Percentiles rank a stretch among this genome's conserved stretches.
phyloP scores from a whole-genome alignment of 2,329 filamentous ascomycete species.

The Didymella sp. region DNA sequence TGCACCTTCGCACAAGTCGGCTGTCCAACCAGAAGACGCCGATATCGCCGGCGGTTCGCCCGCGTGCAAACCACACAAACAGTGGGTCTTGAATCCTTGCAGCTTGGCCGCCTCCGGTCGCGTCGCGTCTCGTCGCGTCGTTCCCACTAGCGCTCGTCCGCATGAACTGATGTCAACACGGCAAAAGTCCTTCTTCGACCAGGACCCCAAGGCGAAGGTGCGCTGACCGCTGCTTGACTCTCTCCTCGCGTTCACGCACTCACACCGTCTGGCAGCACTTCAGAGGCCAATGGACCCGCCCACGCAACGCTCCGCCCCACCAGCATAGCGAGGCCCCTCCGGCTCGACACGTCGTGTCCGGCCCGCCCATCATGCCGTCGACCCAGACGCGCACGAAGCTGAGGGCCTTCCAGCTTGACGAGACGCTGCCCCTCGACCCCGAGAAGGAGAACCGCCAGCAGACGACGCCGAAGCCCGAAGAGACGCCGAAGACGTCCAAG shows the following conservation, averaged over 20 bases:
- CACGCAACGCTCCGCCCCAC: slow-evolving; percentile 40
- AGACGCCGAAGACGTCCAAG: slow-evolving; percentile 33
- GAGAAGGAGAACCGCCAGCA: slow-evolving; percentile 55
- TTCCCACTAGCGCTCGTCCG: slow-evolving; percentile 2
- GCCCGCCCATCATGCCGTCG: slow-evolving; percentile 57
- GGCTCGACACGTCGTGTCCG: slow-evolving; percentile 43
- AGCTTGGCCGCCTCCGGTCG: background rate
- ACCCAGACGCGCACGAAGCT: slow-evolving; percentile 62
- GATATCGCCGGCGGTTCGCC: slow-evolving; percentile 5
- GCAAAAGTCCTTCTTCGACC: slow-evolving; percentile 61
- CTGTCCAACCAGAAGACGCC: slow-evolving; percentile 13
- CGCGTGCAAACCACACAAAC: slow-evolving; percentile 26
- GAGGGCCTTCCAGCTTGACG: slow-evolving; percentile 61
- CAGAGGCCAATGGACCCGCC: slow-evolving; percentile 48
- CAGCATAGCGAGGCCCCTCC: slow-evolving; percentile 36
- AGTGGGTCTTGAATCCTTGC: background rate
- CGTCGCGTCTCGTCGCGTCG: slow-evolving; percentile 15
- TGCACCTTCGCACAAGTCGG: background rate
- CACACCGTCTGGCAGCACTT: slow-evolving; percentile 30
- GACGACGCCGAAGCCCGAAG: slow-evolving; percentile 19
- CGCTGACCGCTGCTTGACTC: slow-evolving; percentile 7
- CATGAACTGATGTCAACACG: slow-evolving; percentile 52
- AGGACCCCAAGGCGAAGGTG: slow-evolving; percentile 54
- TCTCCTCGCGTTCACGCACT: background rate
- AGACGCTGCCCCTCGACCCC: slow-evolving; percentile 41